Evolutionary conservation across 352 stramenopile species (phyloP), one percentile per base, ranked within the genome.

Genomic region (Globisporangium nunn): DNA sequence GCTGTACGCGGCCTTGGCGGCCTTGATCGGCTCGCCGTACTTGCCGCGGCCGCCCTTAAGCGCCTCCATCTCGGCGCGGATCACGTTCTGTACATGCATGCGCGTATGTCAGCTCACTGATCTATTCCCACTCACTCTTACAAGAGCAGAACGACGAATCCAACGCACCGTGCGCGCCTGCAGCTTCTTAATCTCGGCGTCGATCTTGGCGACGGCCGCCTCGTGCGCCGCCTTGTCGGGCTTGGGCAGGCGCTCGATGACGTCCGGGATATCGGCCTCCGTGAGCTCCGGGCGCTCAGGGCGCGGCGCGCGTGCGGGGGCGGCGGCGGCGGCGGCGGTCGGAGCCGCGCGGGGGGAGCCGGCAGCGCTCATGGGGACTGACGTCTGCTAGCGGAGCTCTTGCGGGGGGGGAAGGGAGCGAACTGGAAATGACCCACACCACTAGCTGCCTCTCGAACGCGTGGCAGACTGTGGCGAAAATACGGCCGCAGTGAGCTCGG

Each of bases 211-310:
- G 54, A 98, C 73, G 54, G 88, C 76, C 12, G 77, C 75, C 33
- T 98, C 91, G 66, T 98, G 89, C 18, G 79, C 87, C 0, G 86
- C 84, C 77, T 98, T 94, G 68, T 94, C 84, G 0, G 84, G 84
- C 78, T 94, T 94, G 50, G 78, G 74, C 41, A 93, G 68, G 37
- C 78, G 79, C 68, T 89, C 79, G 61, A 92, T 89, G 43, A 90
- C 81, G 56, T 88, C 78, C 8, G 81, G 77, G 68, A 87, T 83
- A 58, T 80, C 76, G 43, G 80, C 54, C 39, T 81, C 75, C 48
- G 63, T 62, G 50, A 71, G 56, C 56, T 74, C 68, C 39, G 66
- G 56, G 62, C 50, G 53, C 48, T 60, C 50, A 29, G 40, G 45
- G 30, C 50, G 58, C 2, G 50, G 59, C 31, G 49, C 35, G 53